Percentiles rank a stretch among this genome's conserved stretches.
Evolutionary conservation across 768 basidiomycete species (phyloP).

Genomic region (Lactarius sp.): DNA sequence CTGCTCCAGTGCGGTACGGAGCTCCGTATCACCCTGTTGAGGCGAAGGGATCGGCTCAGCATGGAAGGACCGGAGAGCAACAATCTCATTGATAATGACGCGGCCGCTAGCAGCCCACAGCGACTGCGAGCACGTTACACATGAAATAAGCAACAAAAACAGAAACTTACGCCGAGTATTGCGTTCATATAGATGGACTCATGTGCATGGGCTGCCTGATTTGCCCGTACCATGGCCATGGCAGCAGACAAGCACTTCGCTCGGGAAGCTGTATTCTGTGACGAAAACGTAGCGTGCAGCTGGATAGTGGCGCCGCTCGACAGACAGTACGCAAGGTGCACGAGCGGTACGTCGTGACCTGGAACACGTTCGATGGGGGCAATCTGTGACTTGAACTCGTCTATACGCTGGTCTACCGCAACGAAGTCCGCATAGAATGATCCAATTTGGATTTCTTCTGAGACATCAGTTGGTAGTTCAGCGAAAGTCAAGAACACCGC

Average conservation of each 20-base stretch:
- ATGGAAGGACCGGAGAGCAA: slow-evolving; percentile 16
- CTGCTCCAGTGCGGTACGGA: slow-evolving; percentile 19
- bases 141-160: background rate
- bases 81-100: slow-evolving; percentile 24
- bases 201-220: slow-evolving; percentile 1
- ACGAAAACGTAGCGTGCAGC: slow-evolving; percentile 29
- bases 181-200: slow-evolving; percentile 8
- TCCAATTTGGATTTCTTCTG: slow-evolving; percentile 14
- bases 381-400: slow-evolving; percentile 29
- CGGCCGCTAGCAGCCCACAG: slow-evolving; percentile 24
- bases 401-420: slow-evolving; percentile 31
- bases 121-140: background rate
- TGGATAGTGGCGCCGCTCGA: slow-evolving; percentile 31
- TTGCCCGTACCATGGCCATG: slow-evolving; percentile 19
- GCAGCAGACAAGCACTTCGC: slow-evolving; percentile 23
- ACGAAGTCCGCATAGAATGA: slow-evolving; percentile 28
- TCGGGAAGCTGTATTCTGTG: slow-evolving; percentile 23
- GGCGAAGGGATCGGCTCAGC: slow-evolving; percentile 8
- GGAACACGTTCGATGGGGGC: slow-evolving; percentile 24
- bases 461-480: background rate
- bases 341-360: slow-evolving; percentile 23
- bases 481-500: slow-evolving; percentile 5
- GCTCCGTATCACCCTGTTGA: slow-evolving; percentile 16
- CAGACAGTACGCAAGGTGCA: slow-evolving; percentile 30
- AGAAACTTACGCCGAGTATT: slow-evolving; percentile 13